These are phyloP conservation scores for Mortierella sp. DNA, from an alignment of 371 early-diverging fungal genomes.

Conservation along the genomic window DNA sequence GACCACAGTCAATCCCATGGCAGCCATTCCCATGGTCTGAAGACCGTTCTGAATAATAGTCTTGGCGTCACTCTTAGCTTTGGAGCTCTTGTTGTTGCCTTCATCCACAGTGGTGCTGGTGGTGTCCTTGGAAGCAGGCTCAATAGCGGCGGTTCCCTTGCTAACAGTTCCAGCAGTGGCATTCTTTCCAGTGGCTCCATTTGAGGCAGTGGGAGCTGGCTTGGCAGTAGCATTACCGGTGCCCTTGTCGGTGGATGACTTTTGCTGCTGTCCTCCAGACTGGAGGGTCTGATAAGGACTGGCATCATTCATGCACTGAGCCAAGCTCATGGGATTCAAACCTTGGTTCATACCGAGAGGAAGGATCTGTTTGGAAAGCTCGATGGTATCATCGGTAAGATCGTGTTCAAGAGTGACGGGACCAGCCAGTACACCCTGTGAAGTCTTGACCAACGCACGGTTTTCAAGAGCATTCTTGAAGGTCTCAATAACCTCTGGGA, in stretches of 20 bases:
- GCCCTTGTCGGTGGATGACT: background rate
- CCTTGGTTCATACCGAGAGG: constrained; percentile 28
- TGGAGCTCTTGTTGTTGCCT: background rate
- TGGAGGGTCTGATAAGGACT: constrained; percentile 30
- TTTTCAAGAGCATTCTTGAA: constrained; percentile 43
- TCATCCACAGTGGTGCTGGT: background rate
- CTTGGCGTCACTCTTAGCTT: constrained; percentile 8
- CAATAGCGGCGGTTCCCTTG: background rate
- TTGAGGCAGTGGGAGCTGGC: background rate
- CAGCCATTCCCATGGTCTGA: constrained; percentile 12
- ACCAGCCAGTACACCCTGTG: constrained; percentile 25
- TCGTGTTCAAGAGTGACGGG: constrained; percentile 59
- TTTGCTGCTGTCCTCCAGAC: background rate
- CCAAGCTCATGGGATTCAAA: constrained; percentile 47
- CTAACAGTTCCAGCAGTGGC: background rate
- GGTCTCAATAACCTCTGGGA: constrained; percentile 22
- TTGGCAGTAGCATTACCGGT: background rate
- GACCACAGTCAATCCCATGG: constrained; percentile 19
- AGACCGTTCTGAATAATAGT: constrained; percentile 5
- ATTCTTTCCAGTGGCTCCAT: constrained; percentile 1
- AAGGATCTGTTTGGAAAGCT: constrained; percentile 30
- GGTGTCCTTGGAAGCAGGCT: background rate
- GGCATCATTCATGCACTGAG: constrained; percentile 37
- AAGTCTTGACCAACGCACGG: constrained; percentile 22
- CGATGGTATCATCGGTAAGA: constrained; percentile 29